These are phyloP conservation scores for Citrullus mucosospermus DNA, from an alignment of 306 rosid species.

Conservation along the genomic window DNA sequence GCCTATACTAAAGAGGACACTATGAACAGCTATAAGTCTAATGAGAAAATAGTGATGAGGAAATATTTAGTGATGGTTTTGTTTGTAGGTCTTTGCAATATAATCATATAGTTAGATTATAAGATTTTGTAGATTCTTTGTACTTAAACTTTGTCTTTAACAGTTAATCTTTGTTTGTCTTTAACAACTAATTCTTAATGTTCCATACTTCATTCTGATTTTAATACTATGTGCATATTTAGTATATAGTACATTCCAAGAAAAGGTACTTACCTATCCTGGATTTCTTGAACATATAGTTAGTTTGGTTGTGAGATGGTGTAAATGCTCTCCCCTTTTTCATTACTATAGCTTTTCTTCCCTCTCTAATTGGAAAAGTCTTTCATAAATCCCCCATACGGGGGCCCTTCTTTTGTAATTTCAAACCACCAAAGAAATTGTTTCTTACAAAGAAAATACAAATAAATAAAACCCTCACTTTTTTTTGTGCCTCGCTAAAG, in stretches of 20 bases:
- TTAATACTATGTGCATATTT: background rate
- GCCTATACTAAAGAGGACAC: background rate
- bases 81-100: background rate
- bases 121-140: background rate
- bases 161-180: background rate
- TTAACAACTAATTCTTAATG: background rate
- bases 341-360: too few species aligned
- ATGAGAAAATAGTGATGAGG: background rate
- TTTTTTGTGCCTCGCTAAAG: background rate
- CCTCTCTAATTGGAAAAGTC: too few species aligned
- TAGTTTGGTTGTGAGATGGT: too few species aligned
- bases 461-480: background rate
- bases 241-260: background rate
- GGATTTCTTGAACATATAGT: too few species aligned
- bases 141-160: background rate
- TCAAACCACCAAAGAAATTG: too few species aligned
- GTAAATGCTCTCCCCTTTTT: too few species aligned
- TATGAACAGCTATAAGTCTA: background rate
- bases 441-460: too few species aligned
- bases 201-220: background rate
- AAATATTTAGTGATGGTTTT: background rate
- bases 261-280: too few species aligned
- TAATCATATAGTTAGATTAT: background rate
- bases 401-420: too few species aligned
- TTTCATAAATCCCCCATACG: too few species aligned